A percentile compares a stretch with the other conserved stretches of the same genome.
phyloP scores from a whole-genome alignment of 163 green algal species.

The Prototheca wickerhamii region DNA sequence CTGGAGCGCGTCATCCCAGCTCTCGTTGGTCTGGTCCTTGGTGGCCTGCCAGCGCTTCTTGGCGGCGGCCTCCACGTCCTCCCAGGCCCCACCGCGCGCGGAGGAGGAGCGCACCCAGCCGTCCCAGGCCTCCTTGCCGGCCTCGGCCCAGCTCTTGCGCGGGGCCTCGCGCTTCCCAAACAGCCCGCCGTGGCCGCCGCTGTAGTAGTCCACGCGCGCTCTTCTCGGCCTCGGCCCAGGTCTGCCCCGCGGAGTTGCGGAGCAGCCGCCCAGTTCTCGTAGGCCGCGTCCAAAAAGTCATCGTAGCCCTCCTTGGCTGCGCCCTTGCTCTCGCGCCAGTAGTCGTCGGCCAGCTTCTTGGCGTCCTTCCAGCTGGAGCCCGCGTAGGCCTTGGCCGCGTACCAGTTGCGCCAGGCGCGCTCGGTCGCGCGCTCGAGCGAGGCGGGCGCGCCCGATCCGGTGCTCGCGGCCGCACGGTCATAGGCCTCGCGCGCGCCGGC shows the following conservation, averaged over 20 bases:
- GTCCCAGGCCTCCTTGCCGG: constrained; percentile 10
- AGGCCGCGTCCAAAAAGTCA: constrained; percentile 11
- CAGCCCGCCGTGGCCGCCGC: not conserved
- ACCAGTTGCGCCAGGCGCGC: not conserved
- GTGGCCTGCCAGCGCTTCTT: constrained; percentile 10
- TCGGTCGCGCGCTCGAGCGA: too few relatives aligned
- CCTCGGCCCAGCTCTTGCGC: constrained; percentile 15
- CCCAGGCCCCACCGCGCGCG: not conserved
- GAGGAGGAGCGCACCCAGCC: constrained; percentile 11
- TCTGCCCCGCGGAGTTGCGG: constrained; percentile 4
- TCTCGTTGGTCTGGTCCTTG: constrained; percentile 12
- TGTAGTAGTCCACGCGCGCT: constrained; percentile 6
- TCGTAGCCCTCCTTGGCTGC: constrained; percentile 22
- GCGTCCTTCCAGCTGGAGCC: constrained; percentile 14
- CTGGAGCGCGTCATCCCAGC: constrained; percentile 4
- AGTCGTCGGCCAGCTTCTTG: constrained; percentile 16
- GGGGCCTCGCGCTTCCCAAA: constrained; percentile 1
- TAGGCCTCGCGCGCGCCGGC: not conserved
- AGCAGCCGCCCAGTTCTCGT: constrained; percentile 9
- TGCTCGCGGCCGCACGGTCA: not conserved
- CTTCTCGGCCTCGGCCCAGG: constrained; percentile 17
- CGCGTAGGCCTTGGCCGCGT: not conserved
- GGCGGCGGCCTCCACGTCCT: not conserved
- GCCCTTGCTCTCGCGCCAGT: constrained; percentile 24
- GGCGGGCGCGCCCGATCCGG: too few relatives aligned